Evolutionary conservation across 2,329 filamentous ascomycete genomes (phyloP).

Genomic region (Diplodia scrobiculata): DNA sequence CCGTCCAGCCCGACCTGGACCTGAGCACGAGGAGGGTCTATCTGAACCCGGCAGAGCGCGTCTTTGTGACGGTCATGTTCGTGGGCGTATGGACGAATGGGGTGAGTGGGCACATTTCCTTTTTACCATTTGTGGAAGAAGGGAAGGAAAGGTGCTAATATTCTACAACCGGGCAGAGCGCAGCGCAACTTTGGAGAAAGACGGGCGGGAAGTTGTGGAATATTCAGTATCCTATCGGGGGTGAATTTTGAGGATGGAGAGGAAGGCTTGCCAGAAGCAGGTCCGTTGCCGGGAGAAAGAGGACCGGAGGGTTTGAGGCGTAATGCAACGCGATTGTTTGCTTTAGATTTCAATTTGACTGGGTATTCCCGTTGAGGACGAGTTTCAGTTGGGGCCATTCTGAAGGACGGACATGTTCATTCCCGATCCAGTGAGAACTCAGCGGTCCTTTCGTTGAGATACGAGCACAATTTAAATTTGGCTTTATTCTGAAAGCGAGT

Average conservation of each 20-base stretch:
- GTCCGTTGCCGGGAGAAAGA: too few relatives aligned
- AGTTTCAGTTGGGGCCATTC: too few relatives aligned
- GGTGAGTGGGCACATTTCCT: slow-evolving; percentile 37
- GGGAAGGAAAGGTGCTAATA: slow-evolving; percentile 2
- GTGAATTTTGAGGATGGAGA: slow-evolving; percentile 51
- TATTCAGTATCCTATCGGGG: slow-evolving; percentile 58
- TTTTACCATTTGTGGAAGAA: not conserved
- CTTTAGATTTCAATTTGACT: too few relatives aligned
- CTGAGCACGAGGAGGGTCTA: slow-evolving; percentile 49
- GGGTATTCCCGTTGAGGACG: too few relatives aligned
- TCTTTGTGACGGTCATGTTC: slow-evolving; percentile 57
- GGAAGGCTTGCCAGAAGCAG: not conserved
- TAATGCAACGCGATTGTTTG: too few relatives aligned
- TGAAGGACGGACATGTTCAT: too few relatives aligned
- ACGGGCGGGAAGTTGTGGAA: slow-evolving; percentile 53
- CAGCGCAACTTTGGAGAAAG: slow-evolving; percentile 34
- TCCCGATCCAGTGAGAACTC: not conserved
- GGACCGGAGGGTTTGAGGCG: too few relatives aligned
- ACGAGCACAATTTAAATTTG: not conserved
- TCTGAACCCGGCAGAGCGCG: slow-evolving; percentile 49
- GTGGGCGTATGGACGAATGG: slow-evolving; percentile 51
- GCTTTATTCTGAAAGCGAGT: not conserved
- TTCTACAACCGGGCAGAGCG: not conserved
- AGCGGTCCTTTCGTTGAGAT: not conserved
- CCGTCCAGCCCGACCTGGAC: slow-evolving; percentile 50